phyloP scores from a whole-genome alignment of 352 stramenopile species.

The Pythium vanterpoolii region DNA sequence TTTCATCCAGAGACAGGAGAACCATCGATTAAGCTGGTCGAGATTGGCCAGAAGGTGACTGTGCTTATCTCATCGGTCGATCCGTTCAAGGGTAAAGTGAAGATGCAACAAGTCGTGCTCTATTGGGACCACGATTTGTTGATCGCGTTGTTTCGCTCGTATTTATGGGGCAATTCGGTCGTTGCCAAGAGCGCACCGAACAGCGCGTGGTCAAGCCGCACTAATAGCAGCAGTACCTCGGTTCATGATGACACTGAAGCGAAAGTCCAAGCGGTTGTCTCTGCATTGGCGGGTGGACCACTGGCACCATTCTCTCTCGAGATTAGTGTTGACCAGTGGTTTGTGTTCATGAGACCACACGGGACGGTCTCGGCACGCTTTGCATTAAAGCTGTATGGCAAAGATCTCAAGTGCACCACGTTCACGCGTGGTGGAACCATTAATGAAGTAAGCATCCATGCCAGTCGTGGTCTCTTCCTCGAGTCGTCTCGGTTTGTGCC shows the following conservation, averaged over 20 bases:
- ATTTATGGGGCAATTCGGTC: constrained; percentile 33
- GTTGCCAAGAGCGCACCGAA: constrained; percentile 26
- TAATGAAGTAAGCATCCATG: constrained; percentile 31
- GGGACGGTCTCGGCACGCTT: constrained; percentile 34
- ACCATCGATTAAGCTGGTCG: constrained; percentile 50
- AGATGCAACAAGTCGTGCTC: constrained; percentile 42
- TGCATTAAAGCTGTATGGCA: constrained; percentile 39
- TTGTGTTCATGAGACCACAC: constrained; percentile 54
- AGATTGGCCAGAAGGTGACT: constrained; percentile 51
- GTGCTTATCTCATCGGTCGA: constrained; percentile 47
- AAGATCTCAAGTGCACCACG: constrained; percentile 32
- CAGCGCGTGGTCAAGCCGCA: constrained; percentile 31
- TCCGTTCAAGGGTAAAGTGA: constrained; percentile 52
- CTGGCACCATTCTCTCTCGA: constrained; percentile 33
- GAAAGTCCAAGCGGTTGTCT: neutral
- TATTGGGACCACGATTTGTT: constrained; percentile 78
- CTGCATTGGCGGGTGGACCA: neutral
- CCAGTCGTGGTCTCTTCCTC: constrained; percentile 35
- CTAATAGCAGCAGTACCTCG: constrained; percentile 26
- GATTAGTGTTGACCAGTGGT: constrained; percentile 48
- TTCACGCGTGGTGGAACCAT: constrained; percentile 40
- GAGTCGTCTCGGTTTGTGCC: constrained; percentile 40
- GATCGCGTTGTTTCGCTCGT: constrained; percentile 53
- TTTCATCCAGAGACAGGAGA: constrained; percentile 38
- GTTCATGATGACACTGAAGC: neutral